phyloP scores from a whole-genome alignment of 176 grass and related monocot genomes.

The Areca catechu region DNA sequence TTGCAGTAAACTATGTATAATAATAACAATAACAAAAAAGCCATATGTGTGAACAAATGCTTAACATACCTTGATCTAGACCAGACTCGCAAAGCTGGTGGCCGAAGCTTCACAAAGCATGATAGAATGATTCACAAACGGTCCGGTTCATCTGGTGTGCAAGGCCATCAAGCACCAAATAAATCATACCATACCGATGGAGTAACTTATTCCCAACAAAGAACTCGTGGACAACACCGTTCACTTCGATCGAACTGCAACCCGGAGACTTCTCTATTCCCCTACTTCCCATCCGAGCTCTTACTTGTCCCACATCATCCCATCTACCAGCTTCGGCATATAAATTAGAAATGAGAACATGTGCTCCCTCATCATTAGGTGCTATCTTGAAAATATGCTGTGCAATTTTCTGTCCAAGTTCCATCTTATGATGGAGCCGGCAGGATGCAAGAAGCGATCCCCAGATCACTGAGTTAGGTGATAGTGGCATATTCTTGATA shows the following conservation, averaged over 20 bases:
- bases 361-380: conserved; percentile 45
- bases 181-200: too few relatives aligned
- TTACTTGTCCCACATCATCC: conserved; percentile 52
- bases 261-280: conserved; percentile 57
- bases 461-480: conserved; percentile 61
- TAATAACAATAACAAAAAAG: too few relatives aligned
- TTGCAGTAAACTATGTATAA: too few relatives aligned
- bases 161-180: too few relatives aligned
- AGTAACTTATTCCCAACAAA: too few relatives aligned
- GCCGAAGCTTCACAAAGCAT: too few relatives aligned
- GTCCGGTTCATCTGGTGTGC: too few relatives aligned
- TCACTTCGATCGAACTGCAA: conserved; percentile 46
- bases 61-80: too few relatives aligned
- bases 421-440: conserved; percentile 42
- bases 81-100: too few relatives aligned
- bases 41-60: too few relatives aligned
- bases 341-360: conserved; percentile 65
- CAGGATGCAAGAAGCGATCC: conserved; percentile 72
- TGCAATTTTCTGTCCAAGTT: conserved; percentile 39
- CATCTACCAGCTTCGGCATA: conserved; percentile 51
- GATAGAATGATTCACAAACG: too few relatives aligned
- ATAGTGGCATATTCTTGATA: conserved; percentile 54
- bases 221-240: too few relatives aligned
- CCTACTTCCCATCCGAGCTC: conserved; percentile 39
- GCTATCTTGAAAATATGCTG: conserved; percentile 25